Evolutionary conservation across 2,329 filamentous ascomycete genomes (phyloP), one percentile per base, ranked within the genome.

Genomic region (Allantophomopsis lycopodina): DNA sequence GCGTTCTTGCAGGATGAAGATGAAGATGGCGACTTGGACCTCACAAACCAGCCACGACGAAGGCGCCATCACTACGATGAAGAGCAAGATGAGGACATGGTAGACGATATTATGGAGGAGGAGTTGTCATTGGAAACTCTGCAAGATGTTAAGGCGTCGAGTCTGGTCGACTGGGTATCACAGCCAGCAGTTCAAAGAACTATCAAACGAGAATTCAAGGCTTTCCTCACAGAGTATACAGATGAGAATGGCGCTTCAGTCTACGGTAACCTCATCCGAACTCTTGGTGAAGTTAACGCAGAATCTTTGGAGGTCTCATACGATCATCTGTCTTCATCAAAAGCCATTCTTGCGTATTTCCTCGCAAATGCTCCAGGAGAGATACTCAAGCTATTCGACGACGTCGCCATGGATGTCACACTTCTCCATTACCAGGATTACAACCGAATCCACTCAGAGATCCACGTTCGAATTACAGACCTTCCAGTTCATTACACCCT

Each of bases 391-490:
- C 80, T 98, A 37, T 96, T 98, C 54, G 91, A 98, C 51, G 80
- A 94, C 48, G 89, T 95, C 4, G 89, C 91, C 42, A 89, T 98
- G 76, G 91, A 98, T 46, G 88, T 93, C 31, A 89, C 93, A 5
- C 74, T 96, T 16, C 77, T 96, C 40, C 87, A 96, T 59, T 98
- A 96, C 61, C 89, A 88, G 2, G 88, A 96, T 59, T 98, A 98
- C 59, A 87, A 94, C 58, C 83, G 87, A 45, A 98, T 98, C 52
- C 91, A 96, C 60, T 83, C 87, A 20, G 91, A 98, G 60, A 94
- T 98, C 39, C 91, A 98, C 56, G 89, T 98, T 40, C 87, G 91
- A 44, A 94, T 98, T 55, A 88, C 87, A 16, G 89, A 96, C 52
- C 70, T 98, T 13, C 93, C 91, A 4, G 83, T 95, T 21, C 83